Percentiles rank a stretch among this genome's conserved stretches.
phyloP scores from a whole-genome alignment of 176 grass and related monocot genomes.

The Juncus effusus region DNA sequence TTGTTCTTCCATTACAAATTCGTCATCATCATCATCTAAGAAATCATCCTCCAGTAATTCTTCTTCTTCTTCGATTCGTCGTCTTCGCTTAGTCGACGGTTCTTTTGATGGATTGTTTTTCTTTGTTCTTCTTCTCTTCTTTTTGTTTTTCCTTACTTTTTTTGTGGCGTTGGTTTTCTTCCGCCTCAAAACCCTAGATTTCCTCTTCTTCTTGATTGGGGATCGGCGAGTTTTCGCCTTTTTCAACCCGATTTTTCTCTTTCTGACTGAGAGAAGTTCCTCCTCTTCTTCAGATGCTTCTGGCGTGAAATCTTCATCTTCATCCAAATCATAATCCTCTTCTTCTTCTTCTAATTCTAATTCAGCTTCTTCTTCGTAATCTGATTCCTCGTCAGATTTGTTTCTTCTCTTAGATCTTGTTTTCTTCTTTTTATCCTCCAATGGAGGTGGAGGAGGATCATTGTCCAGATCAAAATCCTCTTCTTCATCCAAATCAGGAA shows the following conservation, averaged over 20 bases:
- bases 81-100: slow-evolving; percentile 7
- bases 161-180: slow-evolving; percentile 32
- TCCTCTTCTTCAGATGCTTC: slow-evolving; percentile 55
- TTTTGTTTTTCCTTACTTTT: slow-evolving; percentile 18
- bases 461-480: background rate
- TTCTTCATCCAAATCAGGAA: background rate
- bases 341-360: slow-evolving; percentile 20
- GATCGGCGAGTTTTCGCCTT: slow-evolving; percentile 23
- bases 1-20: slow-evolving; percentile 63
- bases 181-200: slow-evolving; percentile 31
- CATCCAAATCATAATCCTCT: slow-evolving; percentile 27
- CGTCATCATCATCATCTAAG: slow-evolving; percentile 47
- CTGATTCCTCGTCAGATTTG: slow-evolving; percentile 29
- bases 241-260: slow-evolving; percentile 30
- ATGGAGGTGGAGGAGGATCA: background rate
- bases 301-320: slow-evolving; percentile 25
- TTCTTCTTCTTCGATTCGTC: slow-evolving; percentile 13
- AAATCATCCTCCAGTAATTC: slow-evolving; percentile 22
- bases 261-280: slow-evolving; percentile 9
- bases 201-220: slow-evolving; percentile 40
- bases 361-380: slow-evolving; percentile 28
- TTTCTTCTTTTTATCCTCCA: slow-evolving; percentile 15
- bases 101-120: slow-evolving; percentile 16
- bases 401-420: slow-evolving; percentile 10
- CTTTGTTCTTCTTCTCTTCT: slow-evolving; percentile 26